Conservation (phyloP, 352 stramenopile species). For the Lagenidium giganteum region DNA sequence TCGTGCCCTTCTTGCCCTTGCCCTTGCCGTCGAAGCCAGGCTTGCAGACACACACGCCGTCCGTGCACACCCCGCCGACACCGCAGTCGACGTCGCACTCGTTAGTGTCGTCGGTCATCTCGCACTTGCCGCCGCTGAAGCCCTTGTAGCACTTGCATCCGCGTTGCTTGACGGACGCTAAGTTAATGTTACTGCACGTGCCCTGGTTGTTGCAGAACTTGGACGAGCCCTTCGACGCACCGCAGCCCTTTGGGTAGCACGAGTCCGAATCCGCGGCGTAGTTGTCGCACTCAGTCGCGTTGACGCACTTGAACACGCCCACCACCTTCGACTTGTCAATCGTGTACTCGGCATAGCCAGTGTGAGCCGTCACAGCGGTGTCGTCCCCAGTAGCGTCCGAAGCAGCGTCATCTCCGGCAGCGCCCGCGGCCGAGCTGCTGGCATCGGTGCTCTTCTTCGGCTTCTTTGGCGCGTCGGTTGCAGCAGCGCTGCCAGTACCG, state of each 20-base stretch:
- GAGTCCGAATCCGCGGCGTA: constrained; percentile 26
- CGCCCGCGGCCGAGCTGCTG: no score
- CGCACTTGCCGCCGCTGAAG: constrained; percentile 22
- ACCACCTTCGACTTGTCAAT: constrained; percentile 47
- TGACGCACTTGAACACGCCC: constrained; percentile 38
- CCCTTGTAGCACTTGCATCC: no score
- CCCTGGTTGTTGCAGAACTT: no score
- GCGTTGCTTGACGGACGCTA: no score
- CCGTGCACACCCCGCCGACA: constrained; percentile 25
- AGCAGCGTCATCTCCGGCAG: no score
- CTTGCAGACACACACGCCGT: constrained; percentile 26
- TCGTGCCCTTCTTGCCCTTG: constrained; percentile 20
- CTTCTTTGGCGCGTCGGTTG: no score
- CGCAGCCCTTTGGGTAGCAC: constrained; percentile 29
- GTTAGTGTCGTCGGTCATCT: constrained; percentile 13
- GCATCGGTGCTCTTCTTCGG: no score
- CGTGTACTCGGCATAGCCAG: constrained; percentile 43
- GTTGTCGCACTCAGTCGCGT: constrained; percentile 36
- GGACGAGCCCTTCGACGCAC: constrained; percentile 15
- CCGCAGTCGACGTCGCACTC: constrained; percentile 34
- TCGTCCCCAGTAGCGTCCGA: no score
- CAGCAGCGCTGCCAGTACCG: no score
- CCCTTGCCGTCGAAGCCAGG: constrained; percentile 26
- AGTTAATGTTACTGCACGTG: no score
- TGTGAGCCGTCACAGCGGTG: no score